Conservation (phyloP, 176 grass and related monocot species). For the Dactylis glomerata region DNA sequence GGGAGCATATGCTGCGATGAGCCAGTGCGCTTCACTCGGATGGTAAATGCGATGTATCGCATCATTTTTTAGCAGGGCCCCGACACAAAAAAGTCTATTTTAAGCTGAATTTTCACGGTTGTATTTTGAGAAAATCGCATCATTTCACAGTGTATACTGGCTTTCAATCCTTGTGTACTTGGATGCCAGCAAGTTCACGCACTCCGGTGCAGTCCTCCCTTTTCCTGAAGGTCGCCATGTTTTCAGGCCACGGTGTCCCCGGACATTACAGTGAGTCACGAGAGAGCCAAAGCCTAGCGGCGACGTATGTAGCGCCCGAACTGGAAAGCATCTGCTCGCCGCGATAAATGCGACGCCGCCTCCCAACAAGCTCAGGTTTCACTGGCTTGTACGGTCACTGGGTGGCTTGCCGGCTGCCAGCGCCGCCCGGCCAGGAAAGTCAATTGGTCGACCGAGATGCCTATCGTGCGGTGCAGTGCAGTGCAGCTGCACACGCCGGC, state of each 20-base stretch:
- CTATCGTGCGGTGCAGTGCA: not conserved
- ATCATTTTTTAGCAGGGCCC: too few relatives aligned
- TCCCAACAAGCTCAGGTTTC: not conserved
- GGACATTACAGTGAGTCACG: not conserved
- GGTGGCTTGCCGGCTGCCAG: not conserved
- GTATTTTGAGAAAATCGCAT: too few relatives aligned
- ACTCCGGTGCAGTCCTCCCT: not conserved
- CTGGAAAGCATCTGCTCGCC: constrained; percentile 30
- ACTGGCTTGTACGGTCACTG: not conserved
- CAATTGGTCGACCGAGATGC: not conserved
- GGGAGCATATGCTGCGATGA: too few relatives aligned
- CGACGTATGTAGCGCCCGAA: constrained; percentile 36
- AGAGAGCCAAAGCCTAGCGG: constrained; percentile 34
- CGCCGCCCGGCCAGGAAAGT: constrained; percentile 7
- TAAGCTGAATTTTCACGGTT: too few relatives aligned
- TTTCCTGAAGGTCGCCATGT: constrained; percentile 13
- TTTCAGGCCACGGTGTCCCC: constrained; percentile 34
- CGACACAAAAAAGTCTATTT: too few relatives aligned
- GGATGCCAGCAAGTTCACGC: too few relatives aligned
- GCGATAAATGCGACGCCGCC: not conserved
- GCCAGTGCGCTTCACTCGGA: too few relatives aligned
- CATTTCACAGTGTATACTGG: too few relatives aligned
- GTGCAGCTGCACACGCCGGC: not conserved
- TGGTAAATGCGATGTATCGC: too few relatives aligned
- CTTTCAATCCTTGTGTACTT: too few relatives aligned